Evolutionary conservation across 2,329 filamentous ascomycete species (phyloP), one percentile per base, ranked within the genome.

Genomic region (Geoglossum cookeanum): DNA sequence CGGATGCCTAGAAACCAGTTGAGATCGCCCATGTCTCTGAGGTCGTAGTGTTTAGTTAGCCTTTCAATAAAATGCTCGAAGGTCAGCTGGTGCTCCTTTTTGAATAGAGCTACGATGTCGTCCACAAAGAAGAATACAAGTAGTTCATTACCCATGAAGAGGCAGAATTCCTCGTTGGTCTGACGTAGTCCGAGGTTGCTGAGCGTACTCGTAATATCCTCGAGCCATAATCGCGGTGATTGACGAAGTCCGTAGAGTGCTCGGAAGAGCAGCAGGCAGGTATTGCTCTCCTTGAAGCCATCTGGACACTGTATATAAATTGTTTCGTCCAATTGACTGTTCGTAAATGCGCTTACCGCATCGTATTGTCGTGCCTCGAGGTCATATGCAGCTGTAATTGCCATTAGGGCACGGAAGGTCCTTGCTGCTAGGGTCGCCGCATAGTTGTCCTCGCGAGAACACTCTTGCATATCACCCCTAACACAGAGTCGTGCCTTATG

Each of bases 221-320:
- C 17, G 58, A 63, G 64, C 67, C 59, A 68, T 3, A 62, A 58
- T 1, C 61, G 53, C 5, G 63, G 63, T 13, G 65, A 58, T 60
- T 67, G 60, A 54, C 67, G 67, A 0, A 68, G 61, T 11, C 65
- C 62, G 58, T 69, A 69, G 8, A 68, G 52, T 2, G 64, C 64
- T 56, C 57, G 11, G 22, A 30, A 32, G 3, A 66, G 58, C 45
- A 57, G 39, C 30, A 63, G 60, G 22, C 53, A 55, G n/a, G n/a
- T n/a, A n/a, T n/a, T 13, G n/a, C 13, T 48, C 27, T 33, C 13
- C 13, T 29, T 29, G 29, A 48, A 63, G 17, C 62, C 61, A 7
- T 65, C 58, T 33, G 59, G 63, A 13, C 55, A 55, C 4, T 60
- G 5, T n/a, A 48, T 57, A 48, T 61, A 63, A 17, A 62, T 47